Evolutionary conservation across 257 asterid genomes (phyloP).

Genomic region (Capsicum chinense): DNA sequence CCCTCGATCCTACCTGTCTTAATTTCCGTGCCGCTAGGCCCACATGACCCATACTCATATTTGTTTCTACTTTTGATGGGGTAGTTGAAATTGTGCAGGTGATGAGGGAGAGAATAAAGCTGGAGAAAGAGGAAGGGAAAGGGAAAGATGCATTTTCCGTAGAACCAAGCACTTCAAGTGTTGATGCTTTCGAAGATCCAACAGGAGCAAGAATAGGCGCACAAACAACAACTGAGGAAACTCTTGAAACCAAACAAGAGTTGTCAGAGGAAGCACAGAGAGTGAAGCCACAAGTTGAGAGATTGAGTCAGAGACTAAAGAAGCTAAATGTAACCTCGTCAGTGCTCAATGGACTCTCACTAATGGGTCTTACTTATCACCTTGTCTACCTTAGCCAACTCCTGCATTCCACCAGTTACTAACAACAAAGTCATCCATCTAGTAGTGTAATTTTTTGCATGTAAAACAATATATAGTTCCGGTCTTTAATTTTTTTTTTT

Average conservation of each 20-base stretch:
- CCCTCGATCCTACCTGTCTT: too few relatives aligned
- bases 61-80: too few relatives aligned
- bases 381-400: constrained; percentile 55
- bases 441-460: not conserved
- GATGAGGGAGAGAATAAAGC: constrained; percentile 66
- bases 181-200: constrained; percentile 14
- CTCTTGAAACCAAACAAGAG: constrained; percentile 22
- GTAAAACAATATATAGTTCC: not conserved
- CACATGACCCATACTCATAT: not conserved
- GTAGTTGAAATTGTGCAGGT: constrained; percentile 43
- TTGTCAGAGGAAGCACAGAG: constrained; percentile 29
- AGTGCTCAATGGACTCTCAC: constrained; percentile 51
- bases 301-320: constrained; percentile 43
- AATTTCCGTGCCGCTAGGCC: too few relatives aligned
- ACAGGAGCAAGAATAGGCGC: not conserved
- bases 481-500: not conserved
- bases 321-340: constrained; percentile 66
- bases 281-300: constrained; percentile 27
- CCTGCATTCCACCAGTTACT: not conserved
- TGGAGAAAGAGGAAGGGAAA: constrained; percentile 72
- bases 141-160: constrained; percentile 34
- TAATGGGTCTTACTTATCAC: constrained; percentile 65
- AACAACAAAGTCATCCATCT: too few relatives aligned
- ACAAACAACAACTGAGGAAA: not conserved
- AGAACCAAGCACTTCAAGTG: constrained; percentile 25